phyloP scores from a whole-genome alignment of 352 stramenopile species.

The Phytophthora melonis region DNA sequence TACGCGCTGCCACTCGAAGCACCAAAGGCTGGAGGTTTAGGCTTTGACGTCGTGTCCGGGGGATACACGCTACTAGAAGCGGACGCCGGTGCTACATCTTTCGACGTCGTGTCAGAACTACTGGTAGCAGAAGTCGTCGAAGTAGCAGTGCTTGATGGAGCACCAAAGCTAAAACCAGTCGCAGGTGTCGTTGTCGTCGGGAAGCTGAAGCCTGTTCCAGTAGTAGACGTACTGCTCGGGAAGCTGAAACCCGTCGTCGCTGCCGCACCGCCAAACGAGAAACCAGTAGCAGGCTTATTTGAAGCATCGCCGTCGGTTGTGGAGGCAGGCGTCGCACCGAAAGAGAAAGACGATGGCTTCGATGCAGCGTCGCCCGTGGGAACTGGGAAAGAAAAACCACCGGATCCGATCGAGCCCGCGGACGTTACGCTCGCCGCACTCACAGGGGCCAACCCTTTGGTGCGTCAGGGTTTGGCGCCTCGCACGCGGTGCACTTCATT shows the following conservation, averaged over 20 bases:
- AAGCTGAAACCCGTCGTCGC: conserved; percentile 26
- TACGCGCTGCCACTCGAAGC: conserved; percentile 23
- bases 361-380: conserved; percentile 15
- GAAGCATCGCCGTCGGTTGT: background rate
- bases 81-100: conserved; percentile 6
- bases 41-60: conserved; percentile 26
- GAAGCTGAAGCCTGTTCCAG: conserved; percentile 19
- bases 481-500: conserved; percentile 56
- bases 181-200: background rate
- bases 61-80: conserved; percentile 1
- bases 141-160: background rate
- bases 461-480: conserved; percentile 56
- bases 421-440: conserved; percentile 29
- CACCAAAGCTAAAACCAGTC: conserved; percentile 15
- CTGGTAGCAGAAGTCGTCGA: background rate
- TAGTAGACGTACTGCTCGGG: conserved; percentile 1
- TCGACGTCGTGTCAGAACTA: conserved; percentile 26
- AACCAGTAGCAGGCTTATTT: conserved; percentile 23
- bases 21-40: conserved; percentile 19
- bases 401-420: conserved; percentile 45
- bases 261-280: conserved; percentile 34
- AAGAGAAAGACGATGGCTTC: conserved; percentile 54
- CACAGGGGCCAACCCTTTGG: conserved; percentile 38
- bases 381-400: conserved; percentile 52
- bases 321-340: conserved; percentile 29